These are phyloP conservation scores for Heterococcus sp. DNA, from an alignment of 108 stramenopile species.

Conservation along the genomic window DNA sequence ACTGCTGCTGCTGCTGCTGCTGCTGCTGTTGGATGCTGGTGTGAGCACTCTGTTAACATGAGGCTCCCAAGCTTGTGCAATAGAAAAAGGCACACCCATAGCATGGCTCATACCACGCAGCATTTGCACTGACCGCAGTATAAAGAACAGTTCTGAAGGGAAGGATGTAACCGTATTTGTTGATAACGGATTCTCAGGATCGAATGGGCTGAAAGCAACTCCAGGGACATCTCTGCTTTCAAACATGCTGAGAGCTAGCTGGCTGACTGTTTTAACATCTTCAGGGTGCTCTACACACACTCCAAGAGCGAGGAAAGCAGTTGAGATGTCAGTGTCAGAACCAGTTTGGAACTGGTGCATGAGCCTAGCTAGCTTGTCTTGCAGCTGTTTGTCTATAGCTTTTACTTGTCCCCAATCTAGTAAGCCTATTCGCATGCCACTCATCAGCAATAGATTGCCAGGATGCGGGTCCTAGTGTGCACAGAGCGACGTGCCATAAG, in stretches of 20 bases:
- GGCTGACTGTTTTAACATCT: background rate
- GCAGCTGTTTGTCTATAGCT: background rate
- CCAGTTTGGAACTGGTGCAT: background rate
- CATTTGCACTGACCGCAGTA: conserved; percentile 6
- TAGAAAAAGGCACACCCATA: conserved; percentile 2
- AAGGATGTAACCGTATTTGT: background rate
- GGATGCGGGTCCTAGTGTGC: conserved; percentile 11
- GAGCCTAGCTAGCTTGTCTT: conserved; percentile 1
- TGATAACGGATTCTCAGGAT: background rate
- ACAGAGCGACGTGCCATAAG: no score
- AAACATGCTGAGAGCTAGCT: conserved; percentile 9
- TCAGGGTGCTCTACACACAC: background rate
- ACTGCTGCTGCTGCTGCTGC: no score
- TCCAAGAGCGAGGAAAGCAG: background rate
- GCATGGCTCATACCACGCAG: background rate
- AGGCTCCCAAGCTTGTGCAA: background rate
- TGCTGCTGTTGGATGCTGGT: no score
- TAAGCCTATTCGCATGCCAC: background rate
- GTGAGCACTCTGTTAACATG: background rate
- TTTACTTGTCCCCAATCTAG: conserved; percentile 17
- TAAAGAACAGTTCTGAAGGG: conserved; percentile 13
- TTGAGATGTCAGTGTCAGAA: background rate
- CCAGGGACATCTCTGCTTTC: background rate
- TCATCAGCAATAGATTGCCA: conserved; percentile 7
- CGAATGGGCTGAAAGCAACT: background rate